Base-by-base conservation (phyloP, 2,329 filamentous ascomycete species). In the Monosporascus sp. region DNA sequence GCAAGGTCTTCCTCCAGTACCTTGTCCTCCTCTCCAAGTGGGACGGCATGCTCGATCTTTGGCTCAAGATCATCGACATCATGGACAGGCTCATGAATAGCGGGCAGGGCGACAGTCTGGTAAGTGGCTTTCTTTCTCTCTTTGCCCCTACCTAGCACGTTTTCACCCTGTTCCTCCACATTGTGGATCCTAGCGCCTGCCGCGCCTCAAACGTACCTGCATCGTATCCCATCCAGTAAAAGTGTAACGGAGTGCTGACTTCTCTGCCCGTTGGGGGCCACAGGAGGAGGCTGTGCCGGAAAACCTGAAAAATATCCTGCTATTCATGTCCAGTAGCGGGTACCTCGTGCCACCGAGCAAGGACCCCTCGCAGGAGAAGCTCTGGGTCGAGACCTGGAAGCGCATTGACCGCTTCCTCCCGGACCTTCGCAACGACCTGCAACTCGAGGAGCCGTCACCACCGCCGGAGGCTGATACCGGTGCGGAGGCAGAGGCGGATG, bases 21-120 rank as follows among this genome's bases (percentile, higher is more conserved):
- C 78, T 97, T 3, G 89, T 93, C 2, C 76, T 93, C 38, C 78
- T 97, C 27, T 88, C 86, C 5, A 86, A 90, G 60, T 92, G 90
- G 82, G 88, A 92, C 22, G 90, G 90, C 20, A 90, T 97, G 84
- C 74, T 96, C 39, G 89, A 94, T 66, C 78, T 97, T 11, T 99
- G 94, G 94, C 74, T 94, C 46, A 87, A 87, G 69, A 96, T 97
- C 51, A 82, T 97, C 59, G 90, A 92, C 61, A 89, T 97, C 51
- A 91, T 99, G 83, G 94, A 99, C 69, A 85, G 94, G 24, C 79
- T 99, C 58, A 95, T 97, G 85, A 96, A 97, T 65, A 94, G 89
- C 64, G 93, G 93, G 0, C 91, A 96, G 69, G 90, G 90, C 24
- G 91, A 96, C 65, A 93, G 87, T 63, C 73, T 96, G 67, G 89